Percentiles rank a stretch among this genome's conserved stretches.
These are phyloP conservation scores for Leccinum imitatum DNA, from an alignment of 768 basidiomycete species.

Conservation along the genomic window DNA sequence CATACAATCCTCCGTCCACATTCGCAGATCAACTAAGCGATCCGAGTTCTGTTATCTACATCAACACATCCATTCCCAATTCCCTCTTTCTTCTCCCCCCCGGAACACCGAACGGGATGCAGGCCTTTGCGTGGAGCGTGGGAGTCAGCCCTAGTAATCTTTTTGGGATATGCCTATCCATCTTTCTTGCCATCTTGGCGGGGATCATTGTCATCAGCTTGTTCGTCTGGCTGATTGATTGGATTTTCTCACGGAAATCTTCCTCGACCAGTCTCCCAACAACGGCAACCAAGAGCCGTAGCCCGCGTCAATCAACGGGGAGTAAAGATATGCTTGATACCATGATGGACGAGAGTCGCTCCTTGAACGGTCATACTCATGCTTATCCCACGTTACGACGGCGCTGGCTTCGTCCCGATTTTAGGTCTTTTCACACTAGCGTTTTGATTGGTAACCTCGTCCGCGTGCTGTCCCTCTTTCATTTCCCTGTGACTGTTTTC, in stretches of 20 bases:
- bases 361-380: constrained; percentile 27
- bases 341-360: constrained; percentile 30
- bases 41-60: constrained; percentile 70
- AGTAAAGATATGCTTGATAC: constrained; percentile 55
- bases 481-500: constrained; percentile 91
- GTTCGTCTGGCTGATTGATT: constrained; percentile 73
- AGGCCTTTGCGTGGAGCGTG: constrained; percentile 80
- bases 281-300: constrained; percentile 30
- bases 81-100: constrained; percentile 68
- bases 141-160: constrained; percentile 82
- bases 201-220: constrained; percentile 69
- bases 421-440: constrained; percentile 78
- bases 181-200: constrained; percentile 80
- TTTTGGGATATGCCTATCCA: constrained; percentile 75
- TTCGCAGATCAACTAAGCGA: constrained; percentile 77
- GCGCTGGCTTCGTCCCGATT: constrained; percentile 46
- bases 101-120: constrained; percentile 62
- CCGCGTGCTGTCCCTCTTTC: constrained; percentile 88
- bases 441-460: constrained; percentile 89
- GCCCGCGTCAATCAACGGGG: constrained; percentile 41
- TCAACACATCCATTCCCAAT: constrained; percentile 68
- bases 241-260: constrained; percentile 36
- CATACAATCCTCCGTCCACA: constrained; percentile 63
- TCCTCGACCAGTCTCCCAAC: constrained; percentile 17
- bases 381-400: constrained; percentile 28